A percentile compares a stretch with the other conserved stretches of the same genome.
These are phyloP conservation scores for Nicotiana knightiana DNA, from an alignment of 257 asterid genomes.

Conservation along the genomic window DNA sequence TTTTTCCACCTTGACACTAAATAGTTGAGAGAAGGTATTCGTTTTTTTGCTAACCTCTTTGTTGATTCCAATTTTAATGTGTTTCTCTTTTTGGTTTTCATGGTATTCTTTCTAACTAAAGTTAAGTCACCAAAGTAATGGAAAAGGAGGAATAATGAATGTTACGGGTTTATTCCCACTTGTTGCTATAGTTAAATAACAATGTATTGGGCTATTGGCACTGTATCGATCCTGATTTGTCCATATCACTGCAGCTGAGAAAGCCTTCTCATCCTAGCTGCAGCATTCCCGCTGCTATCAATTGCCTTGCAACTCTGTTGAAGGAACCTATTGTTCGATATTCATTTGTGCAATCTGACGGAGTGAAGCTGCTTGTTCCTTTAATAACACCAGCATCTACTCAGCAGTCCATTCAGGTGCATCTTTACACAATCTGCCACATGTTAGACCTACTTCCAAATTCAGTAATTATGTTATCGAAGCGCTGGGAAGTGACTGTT, in stretches of 20 bases:
- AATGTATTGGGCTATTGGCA: not conserved
- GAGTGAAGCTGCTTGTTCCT: slow-evolving; percentile 81
- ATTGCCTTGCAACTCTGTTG: slow-evolving; percentile 71
- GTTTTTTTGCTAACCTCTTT: not conserved
- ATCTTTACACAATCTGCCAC: not conserved
- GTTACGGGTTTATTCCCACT: not conserved
- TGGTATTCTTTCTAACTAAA: not conserved
- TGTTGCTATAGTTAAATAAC: not conserved
- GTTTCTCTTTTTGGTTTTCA: not conserved
- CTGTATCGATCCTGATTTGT: slow-evolving; percentile 10
- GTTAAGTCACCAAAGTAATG: not conserved
- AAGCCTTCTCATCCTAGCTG: slow-evolving; percentile 78
- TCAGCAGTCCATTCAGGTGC: slow-evolving; percentile 91
- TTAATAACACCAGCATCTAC: slow-evolving; percentile 85
- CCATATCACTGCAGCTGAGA: slow-evolving; percentile 51
- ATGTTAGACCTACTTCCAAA: not conserved
- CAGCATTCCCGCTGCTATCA: slow-evolving; percentile 71
- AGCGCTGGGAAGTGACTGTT: not conserved
- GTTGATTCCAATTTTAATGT: not conserved
- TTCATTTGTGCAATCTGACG: slow-evolving; percentile 83
- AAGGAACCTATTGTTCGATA: slow-evolving; percentile 78
- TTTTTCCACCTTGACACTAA: not conserved
- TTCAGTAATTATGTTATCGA: not conserved
- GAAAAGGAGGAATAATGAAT: not conserved
- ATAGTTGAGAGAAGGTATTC: not conserved